Evolutionary conservation across 2,329 filamentous ascomycete species (phyloP).

Genomic region (Trichoderma harzianum): DNA sequence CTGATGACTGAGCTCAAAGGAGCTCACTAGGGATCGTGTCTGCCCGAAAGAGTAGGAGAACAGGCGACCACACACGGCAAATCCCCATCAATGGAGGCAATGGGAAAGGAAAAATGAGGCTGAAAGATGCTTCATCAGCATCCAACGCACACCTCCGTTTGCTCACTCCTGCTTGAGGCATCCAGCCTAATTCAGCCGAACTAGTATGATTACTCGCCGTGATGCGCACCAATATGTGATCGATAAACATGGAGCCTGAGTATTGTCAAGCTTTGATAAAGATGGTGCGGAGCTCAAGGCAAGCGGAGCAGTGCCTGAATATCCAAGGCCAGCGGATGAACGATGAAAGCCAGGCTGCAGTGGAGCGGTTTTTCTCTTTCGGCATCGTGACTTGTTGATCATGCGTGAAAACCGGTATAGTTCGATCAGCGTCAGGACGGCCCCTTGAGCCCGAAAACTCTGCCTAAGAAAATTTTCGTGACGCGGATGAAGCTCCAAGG

Average conservation of each 20-base stretch:
- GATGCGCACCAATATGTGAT: not conserved
- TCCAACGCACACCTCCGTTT: not conserved
- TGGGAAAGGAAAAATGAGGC: not conserved
- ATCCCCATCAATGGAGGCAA: not conserved
- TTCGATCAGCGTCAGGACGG: not conserved
- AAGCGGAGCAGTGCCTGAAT: not conserved
- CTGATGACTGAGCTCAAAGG: not conserved
- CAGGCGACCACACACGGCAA: not conserved
- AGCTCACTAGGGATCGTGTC: not conserved
- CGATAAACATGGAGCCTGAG: not conserved
- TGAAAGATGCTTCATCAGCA: not conserved
- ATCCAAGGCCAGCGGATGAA: not conserved
- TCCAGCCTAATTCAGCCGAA: not conserved
- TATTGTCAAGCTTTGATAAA: not conserved
- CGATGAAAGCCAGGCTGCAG: not conserved
- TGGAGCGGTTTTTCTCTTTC: not conserved
- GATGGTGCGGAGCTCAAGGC: not conserved
- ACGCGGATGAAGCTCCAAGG: not conserved
- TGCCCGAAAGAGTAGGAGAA: not conserved
- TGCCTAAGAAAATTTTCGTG: not conserved
- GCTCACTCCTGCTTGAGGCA: not conserved
- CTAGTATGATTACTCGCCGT: not conserved
- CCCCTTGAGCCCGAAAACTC: not conserved
- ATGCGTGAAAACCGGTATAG: not conserved
- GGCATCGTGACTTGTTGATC: conserved; percentile 4